Conservation (phyloP, 352 stramenopile species). For the Phytopythium kandeliae region DNA sequence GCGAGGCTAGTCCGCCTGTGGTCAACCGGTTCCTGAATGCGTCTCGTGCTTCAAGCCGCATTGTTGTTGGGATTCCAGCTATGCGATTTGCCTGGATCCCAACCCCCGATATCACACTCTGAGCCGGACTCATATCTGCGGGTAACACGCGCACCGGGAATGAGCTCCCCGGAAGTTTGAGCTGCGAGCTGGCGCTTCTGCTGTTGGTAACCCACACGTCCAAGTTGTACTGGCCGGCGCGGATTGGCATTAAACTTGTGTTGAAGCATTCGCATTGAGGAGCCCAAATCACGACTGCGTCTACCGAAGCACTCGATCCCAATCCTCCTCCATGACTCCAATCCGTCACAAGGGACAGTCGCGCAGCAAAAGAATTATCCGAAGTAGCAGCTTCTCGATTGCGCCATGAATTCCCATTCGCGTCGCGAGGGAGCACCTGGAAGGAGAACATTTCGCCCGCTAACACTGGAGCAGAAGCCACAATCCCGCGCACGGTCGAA, state of each 20-base stretch:
- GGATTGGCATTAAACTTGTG: slow-evolving; percentile 22
- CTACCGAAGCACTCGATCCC: slow-evolving; percentile 27
- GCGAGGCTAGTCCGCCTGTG: slow-evolving; percentile 10
- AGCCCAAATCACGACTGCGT: slow-evolving; percentile 25
- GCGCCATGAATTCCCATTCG: slow-evolving; percentile 33
- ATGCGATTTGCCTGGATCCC: slow-evolving; percentile 39
- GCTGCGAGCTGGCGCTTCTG: slow-evolving; percentile 2
- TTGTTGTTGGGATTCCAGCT: slow-evolving; percentile 31
- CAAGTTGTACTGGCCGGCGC: slow-evolving; percentile 53
- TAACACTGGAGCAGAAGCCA: slow-evolving; percentile 9
- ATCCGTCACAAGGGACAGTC: slow-evolving; percentile 29
- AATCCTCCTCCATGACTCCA: slow-evolving; percentile 39
- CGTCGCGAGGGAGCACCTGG: slow-evolving; percentile 37
- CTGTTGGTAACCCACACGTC: slow-evolving; percentile 33
- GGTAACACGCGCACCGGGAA: slow-evolving; percentile 40
- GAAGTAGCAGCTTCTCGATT: neutral
- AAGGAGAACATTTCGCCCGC: slow-evolving; percentile 31
- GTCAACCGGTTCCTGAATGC: slow-evolving; percentile 56
- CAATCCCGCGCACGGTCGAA: slow-evolving; percentile 13
- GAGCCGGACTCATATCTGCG: slow-evolving; percentile 27
- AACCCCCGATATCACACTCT: slow-evolving; percentile 37
- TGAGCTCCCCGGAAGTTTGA: slow-evolving; percentile 27
- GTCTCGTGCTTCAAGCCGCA: slow-evolving; percentile 44
- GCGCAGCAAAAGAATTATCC: slow-evolving; percentile 28
- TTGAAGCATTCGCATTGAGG: slow-evolving; percentile 11